A percentile compares a stretch with the other conserved stretches of the same genome.
These are phyloP conservation scores for Phlegmacium glaucopus DNA, from an alignment of 768 basidiomycete species.

Conservation along the genomic window DNA sequence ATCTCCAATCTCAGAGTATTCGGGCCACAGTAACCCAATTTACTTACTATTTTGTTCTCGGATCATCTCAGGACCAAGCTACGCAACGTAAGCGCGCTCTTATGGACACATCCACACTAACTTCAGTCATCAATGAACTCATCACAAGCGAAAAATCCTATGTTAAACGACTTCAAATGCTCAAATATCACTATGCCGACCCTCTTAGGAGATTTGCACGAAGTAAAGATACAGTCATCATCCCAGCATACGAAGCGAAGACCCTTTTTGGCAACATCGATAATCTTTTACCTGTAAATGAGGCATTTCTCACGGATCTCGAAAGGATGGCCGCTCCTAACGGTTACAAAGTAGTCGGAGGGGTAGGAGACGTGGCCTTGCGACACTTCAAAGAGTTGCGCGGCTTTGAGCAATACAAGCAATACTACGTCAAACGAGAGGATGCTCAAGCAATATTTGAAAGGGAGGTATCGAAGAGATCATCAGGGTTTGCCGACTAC, in stretches of 20 bases:
- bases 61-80: constrained; percentile 30
- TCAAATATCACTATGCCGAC: constrained; percentile 89
- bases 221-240: constrained; percentile 81
- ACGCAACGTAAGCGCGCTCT: constrained; percentile 55
- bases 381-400: constrained; percentile 80
- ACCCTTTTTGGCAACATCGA: constrained; percentile 94
- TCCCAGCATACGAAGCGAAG: constrained; percentile 88
- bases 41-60: constrained; percentile 2
- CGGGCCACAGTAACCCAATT: not conserved
- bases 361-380: constrained; percentile 82
- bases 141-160: constrained; percentile 89
- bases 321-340: constrained; percentile 73
- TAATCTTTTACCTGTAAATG: constrained; percentile 83
- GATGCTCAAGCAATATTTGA: constrained; percentile 89
- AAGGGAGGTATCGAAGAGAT: constrained; percentile 74
- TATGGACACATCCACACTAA: constrained; percentile 62
- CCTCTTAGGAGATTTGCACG: constrained; percentile 85
- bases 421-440: constrained; percentile 90
- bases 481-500: constrained; percentile 79
- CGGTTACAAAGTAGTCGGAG: constrained; percentile 51
- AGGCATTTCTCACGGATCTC: constrained; percentile 78
- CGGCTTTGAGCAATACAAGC: constrained; percentile 89
- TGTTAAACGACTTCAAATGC: constrained; percentile 73
- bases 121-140: constrained; percentile 80
- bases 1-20: not conserved